Evolutionary conservation across 139 green algal genomes (phyloP).

Genomic region (Eudorina sp.): DNA sequence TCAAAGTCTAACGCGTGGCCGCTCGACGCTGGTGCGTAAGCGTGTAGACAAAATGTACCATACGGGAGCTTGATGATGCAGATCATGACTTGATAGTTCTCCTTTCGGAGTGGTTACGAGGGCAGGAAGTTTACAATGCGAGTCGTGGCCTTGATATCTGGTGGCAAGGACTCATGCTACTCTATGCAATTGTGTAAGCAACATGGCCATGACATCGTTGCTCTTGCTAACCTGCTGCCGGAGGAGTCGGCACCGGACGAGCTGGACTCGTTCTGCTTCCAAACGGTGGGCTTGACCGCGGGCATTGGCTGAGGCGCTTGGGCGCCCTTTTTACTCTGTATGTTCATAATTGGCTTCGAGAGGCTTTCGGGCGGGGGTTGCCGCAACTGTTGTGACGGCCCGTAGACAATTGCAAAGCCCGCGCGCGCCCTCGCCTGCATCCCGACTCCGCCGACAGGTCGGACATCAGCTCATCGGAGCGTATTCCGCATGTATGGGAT

Average conservation of each 20-base stretch:
- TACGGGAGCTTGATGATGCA: neutral
- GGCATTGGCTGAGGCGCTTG: neutral
- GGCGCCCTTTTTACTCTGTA: too few species aligned
- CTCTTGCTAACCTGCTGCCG: slow-evolving; percentile 62
- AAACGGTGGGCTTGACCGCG: slow-evolving; percentile 78
- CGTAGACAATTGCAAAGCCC: slow-evolving; percentile 2
- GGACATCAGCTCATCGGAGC: slow-evolving; percentile 88
- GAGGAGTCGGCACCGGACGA: slow-evolving; percentile 74
- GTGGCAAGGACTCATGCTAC: slow-evolving; percentile 62
- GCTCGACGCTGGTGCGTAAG: neutral
- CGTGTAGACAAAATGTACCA: neutral
- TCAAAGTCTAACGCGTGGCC: too few species aligned
- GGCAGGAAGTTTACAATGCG: neutral
- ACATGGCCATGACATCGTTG: slow-evolving; percentile 65
- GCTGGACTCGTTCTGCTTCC: slow-evolving; percentile 96
- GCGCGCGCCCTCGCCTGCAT: neutral
- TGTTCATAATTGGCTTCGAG: neutral
- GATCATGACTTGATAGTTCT: neutral
- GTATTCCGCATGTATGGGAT: slow-evolving; percentile 86
- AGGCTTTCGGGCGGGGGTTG: neutral
- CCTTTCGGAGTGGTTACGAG: neutral
- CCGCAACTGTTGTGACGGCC: neutral
- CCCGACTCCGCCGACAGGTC: slow-evolving; percentile 61
- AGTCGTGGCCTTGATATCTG: slow-evolving; percentile 51
- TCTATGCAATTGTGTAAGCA: slow-evolving; percentile 54